Percentiles rank a stretch among this genome's conserved stretches.
phyloP scores from a whole-genome alignment of 768 basidiomycete genomes.

The Leucosporidium creatinivorum region DNA sequence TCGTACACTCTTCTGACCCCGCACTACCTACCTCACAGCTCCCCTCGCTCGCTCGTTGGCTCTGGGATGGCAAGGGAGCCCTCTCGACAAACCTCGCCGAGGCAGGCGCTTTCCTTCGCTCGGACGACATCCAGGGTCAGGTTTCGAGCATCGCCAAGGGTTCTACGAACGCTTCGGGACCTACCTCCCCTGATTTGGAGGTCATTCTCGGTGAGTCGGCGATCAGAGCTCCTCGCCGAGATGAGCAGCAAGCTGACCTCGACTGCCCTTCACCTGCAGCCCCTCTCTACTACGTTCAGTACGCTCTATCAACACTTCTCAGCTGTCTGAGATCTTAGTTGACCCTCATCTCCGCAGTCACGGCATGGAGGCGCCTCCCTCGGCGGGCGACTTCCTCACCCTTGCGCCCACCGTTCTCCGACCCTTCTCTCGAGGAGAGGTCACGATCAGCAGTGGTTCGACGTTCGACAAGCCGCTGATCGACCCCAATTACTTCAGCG shows the following conservation, averaged over 20 bases:
- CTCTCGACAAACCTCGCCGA: slow-evolving; percentile 23
- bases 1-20: too few relatives aligned
- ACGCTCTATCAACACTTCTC: background rate
- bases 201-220: slow-evolving; percentile 12
- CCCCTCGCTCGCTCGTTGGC: slow-evolving; percentile 21
- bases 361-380: slow-evolving; percentile 5
- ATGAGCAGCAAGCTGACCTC: too few relatives aligned
- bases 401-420: slow-evolving; percentile 12
- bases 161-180: slow-evolving; percentile 14
- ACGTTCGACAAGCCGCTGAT: slow-evolving; percentile 28
- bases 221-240: too few relatives aligned
- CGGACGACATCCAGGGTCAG: slow-evolving; percentile 6
- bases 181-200: slow-evolving; percentile 29
- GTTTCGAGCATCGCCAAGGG: background rate
- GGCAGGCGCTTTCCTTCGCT: slow-evolving; percentile 32
- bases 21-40: slow-evolving; percentile 1
- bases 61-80: slow-evolving; percentile 18
- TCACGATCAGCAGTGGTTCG: slow-evolving; percentile 15
- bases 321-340: too few relatives aligned
- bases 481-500: slow-evolving; percentile 19
- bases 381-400: slow-evolving; percentile 18
- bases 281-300: slow-evolving; percentile 12
- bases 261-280: too few relatives aligned
- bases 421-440: slow-evolving; percentile 16
- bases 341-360: background rate